These are phyloP conservation scores for Thelonectria discophora DNA, from an alignment of 2,329 filamentous ascomycete genomes.

Conservation along the genomic window DNA sequence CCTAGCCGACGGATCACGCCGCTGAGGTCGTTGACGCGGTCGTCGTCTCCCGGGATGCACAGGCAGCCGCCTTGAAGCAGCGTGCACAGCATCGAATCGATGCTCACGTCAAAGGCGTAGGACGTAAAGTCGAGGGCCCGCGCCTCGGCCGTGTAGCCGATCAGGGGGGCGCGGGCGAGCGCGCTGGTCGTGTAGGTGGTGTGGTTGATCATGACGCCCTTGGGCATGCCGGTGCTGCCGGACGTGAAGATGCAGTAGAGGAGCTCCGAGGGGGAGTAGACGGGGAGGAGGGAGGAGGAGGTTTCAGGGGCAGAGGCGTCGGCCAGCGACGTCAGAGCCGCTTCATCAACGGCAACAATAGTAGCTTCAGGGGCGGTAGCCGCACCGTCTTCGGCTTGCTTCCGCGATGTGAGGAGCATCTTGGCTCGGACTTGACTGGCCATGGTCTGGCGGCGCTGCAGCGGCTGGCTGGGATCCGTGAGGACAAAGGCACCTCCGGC, in stretches of 20 bases:
- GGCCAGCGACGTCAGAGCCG: slow-evolving; percentile 25
- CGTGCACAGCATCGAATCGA: slow-evolving; percentile 63
- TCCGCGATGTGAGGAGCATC: slow-evolving; percentile 34
- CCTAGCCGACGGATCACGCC: slow-evolving; percentile 54
- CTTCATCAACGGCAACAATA: slow-evolving; percentile 31
- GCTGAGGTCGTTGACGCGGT: slow-evolving; percentile 60
- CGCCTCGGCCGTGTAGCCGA: slow-evolving; percentile 52
- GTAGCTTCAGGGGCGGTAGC: slow-evolving; percentile 34
- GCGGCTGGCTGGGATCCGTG: slow-evolving; percentile 42
- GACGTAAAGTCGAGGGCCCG: slow-evolving; percentile 58
- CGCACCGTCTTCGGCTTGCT: slow-evolving; percentile 27
- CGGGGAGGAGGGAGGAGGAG: slow-evolving; percentile 45
- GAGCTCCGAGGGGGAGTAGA: slow-evolving; percentile 53
- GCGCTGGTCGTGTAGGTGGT: slow-evolving; percentile 56
- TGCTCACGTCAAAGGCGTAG: slow-evolving; percentile 64
- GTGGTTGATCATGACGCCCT: slow-evolving; percentile 66
- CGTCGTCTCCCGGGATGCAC: slow-evolving; percentile 63
- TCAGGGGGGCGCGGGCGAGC: slow-evolving; percentile 40
- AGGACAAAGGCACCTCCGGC: slow-evolving; percentile 47
- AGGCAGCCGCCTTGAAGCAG: slow-evolving; percentile 60
- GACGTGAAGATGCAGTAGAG: slow-evolving; percentile 72
- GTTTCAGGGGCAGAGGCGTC: slow-evolving; percentile 26
- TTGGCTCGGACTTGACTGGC: slow-evolving; percentile 32
- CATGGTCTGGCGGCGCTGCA: slow-evolving; percentile 38
- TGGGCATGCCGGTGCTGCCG: slow-evolving; percentile 70